phyloP scores from a whole-genome alignment of 2,329 filamentous ascomycete species.

The Pyrenophora teres region DNA sequence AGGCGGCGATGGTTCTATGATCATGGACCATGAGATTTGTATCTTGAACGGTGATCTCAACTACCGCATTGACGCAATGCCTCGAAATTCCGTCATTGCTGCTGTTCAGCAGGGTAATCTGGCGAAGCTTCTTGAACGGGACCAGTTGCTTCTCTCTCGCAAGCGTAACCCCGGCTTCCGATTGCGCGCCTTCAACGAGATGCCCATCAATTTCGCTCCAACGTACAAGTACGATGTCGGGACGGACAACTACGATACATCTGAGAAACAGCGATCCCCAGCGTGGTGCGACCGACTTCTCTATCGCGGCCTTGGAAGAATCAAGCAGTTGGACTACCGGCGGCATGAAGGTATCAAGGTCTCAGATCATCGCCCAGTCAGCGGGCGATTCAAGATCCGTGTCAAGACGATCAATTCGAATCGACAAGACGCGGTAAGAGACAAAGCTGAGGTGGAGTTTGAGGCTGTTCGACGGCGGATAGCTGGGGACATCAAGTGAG shows the following conservation, averaged over 20 bases:
- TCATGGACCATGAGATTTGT: slow-evolving; percentile 97
- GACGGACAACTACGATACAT: slow-evolving; percentile 90
- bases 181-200: slow-evolving; percentile 86
- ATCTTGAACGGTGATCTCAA: slow-evolving; percentile 95
- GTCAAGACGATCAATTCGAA: slow-evolving; percentile 79
- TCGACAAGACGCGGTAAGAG: slow-evolving; percentile 69
- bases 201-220: slow-evolving; percentile 87
- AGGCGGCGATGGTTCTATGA: slow-evolving; percentile 93
- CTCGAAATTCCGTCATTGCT: slow-evolving; percentile 86
- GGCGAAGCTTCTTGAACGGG: slow-evolving; percentile 83
- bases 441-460: slow-evolving; percentile 75
- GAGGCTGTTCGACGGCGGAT: slow-evolving; percentile 71
- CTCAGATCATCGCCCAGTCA: slow-evolving; percentile 92
- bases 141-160: slow-evolving; percentile 87
- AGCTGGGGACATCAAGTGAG: slow-evolving; percentile 77
- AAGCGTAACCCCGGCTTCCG: slow-evolving; percentile 89
- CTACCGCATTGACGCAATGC: slow-evolving; percentile 97
- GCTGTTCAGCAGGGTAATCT: slow-evolving; percentile 83
- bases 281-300: slow-evolving; percentile 96
- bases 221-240: slow-evolving; percentile 99
- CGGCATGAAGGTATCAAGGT: slow-evolving; percentile 82
- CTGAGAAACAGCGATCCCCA: slow-evolving; percentile 90
- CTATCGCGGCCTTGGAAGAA: slow-evolving; percentile 78
- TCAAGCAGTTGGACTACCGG: slow-evolving; percentile 86
- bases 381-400: slow-evolving; percentile 78